phyloP scores from a whole-genome alignment of 148 eudicot genomes.

The Chenopodium album region DNA sequence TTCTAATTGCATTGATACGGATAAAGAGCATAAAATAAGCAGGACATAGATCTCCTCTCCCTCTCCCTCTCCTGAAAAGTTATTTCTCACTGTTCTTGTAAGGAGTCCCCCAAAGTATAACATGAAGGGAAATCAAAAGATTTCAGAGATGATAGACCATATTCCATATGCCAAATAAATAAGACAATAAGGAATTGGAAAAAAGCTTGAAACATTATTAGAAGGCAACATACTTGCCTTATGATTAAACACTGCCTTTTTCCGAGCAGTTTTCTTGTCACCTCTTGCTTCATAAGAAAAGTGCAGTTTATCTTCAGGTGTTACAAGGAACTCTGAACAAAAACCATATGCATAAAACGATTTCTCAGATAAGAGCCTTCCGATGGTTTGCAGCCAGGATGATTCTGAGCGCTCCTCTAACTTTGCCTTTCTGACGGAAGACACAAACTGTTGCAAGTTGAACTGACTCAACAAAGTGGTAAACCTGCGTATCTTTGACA shows the following conservation, averaged over 20 bases:
- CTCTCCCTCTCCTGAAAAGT: too few species aligned
- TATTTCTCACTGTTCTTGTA: too few species aligned
- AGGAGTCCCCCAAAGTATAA: too few species aligned
- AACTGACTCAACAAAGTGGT: constrained; percentile 72
- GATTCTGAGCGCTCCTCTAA: constrained; percentile 33
- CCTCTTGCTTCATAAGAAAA: constrained; percentile 56
- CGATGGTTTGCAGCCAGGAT: constrained; percentile 54
- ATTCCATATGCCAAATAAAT: too few species aligned
- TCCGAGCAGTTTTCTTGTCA: constrained; percentile 48
- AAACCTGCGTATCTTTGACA: constrained; percentile 60
- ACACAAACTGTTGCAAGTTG: constrained; percentile 67
- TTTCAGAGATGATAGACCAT: too few species aligned
- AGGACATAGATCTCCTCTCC: too few species aligned
- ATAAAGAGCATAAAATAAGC: too few species aligned
- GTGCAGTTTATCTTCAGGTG: constrained; percentile 54
- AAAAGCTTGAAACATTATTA: background rate
- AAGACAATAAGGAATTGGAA: background rate
- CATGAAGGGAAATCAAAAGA: too few species aligned
- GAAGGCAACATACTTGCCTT: constrained; percentile 55
- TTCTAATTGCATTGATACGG: background rate
- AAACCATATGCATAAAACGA: constrained; percentile 69
- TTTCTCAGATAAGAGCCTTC: constrained; percentile 53
- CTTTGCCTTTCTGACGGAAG: constrained; percentile 41
- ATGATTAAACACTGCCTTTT: constrained; percentile 79
- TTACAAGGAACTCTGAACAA: constrained; percentile 62